phyloP scores from a whole-genome alignment of 768 basidiomycete species.

The Multifurca ochricompacta region DNA sequence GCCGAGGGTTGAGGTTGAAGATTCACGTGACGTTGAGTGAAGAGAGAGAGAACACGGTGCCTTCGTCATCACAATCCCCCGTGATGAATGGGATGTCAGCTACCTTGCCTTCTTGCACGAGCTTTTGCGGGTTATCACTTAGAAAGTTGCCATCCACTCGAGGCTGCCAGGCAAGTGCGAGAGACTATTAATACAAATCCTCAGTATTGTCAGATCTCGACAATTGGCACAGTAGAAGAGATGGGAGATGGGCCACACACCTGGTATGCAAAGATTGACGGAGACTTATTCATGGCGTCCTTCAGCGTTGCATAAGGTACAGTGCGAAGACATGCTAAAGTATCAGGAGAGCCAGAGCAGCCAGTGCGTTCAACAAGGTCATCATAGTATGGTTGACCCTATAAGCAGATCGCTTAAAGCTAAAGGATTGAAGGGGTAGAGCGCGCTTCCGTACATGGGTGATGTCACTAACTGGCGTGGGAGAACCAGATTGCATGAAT shows the following conservation, averaged over 20 bases:
- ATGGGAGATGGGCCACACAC: slow-evolving; percentile 17
- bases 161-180: slow-evolving; percentile 32
- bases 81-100: slow-evolving; percentile 19
- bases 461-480: slow-evolving; percentile 27
- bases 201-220: background rate
- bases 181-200: slow-evolving; percentile 12
- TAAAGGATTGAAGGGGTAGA: background rate
- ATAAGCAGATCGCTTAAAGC: background rate
- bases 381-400: slow-evolving; percentile 35
- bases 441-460: slow-evolving; percentile 29
- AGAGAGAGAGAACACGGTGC: slow-evolving; percentile 21
- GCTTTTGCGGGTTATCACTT: slow-evolving; percentile 26
- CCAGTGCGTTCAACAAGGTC: slow-evolving; percentile 31
- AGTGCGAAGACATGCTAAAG: slow-evolving; percentile 35
- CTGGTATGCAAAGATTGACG: slow-evolving; percentile 27
- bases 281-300: slow-evolving; percentile 28
- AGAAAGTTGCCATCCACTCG: slow-evolving; percentile 36
- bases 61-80: slow-evolving; percentile 29
- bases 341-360: slow-evolving; percentile 32
- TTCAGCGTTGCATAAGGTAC: slow-evolving; percentile 29
- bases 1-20: background rate
- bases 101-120: slow-evolving; percentile 32
- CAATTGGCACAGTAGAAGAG: background rate
- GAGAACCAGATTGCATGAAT: slow-evolving; percentile 35
- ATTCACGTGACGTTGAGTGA: slow-evolving; percentile 25